These are phyloP conservation scores for Coleophoma crateriformis DNA, from an alignment of 2,329 filamentous ascomycete species.

Conservation along the genomic window DNA sequence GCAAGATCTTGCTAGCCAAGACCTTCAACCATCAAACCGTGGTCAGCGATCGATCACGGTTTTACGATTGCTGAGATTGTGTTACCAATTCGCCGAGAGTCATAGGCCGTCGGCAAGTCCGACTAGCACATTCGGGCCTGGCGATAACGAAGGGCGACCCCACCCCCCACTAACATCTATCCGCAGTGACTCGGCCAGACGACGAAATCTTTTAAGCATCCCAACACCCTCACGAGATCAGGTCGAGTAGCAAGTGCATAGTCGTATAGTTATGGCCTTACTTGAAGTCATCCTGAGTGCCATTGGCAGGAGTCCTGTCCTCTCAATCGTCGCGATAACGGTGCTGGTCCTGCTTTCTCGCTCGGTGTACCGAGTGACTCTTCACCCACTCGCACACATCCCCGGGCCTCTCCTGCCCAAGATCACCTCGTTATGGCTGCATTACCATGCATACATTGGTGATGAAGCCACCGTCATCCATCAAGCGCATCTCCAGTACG, in stretches of 20 bases:
- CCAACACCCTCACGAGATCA: no score
- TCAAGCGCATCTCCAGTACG: constrained; percentile 23
- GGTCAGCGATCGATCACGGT: no score
- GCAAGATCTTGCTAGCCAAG: no score
- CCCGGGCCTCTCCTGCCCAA: constrained; percentile 31
- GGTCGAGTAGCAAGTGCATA: neutral
- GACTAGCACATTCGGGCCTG: no score
- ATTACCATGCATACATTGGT: constrained; percentile 31
- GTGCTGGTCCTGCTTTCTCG: constrained; percentile 8
- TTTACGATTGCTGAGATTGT: no score
- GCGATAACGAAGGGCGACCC: no score
- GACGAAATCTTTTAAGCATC: no score
- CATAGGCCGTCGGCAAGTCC: no score
- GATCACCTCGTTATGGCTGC: constrained; percentile 25
- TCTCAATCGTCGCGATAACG: constrained; percentile 4
- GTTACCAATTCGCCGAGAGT: no score
- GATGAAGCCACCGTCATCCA: constrained; percentile 22
- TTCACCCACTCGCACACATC: constrained; percentile 32
- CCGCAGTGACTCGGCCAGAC: no score
- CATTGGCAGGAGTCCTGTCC: constrained; percentile 1
- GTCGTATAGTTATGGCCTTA: neutral
- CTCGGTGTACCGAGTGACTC: constrained; percentile 27
- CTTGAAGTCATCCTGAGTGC: neutral
- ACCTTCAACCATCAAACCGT: no score
- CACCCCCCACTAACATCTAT: no score